Evolutionary conservation across 129 eudicot genomes (phyloP).

Genomic region (Helianthus annuus): HanXRQr2.0-SUNRISE NC_035437.2:167097594-167098093

Average conservation of each 20-base stretch:
- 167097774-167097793: slow-evolving; percentile 47
- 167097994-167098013: slow-evolving; percentile 44
- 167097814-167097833: slow-evolving; percentile 41
- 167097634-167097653: slow-evolving; percentile 50
- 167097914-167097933: slow-evolving; percentile 44
- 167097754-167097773: slow-evolving; percentile 38
- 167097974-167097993: slow-evolving; percentile 41
- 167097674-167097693: slow-evolving; percentile 49
- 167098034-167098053: slow-evolving; percentile 41
- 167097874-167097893: slow-evolving; percentile 62
- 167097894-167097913: slow-evolving; percentile 43
- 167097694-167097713: slow-evolving; percentile 62
- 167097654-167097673: slow-evolving; percentile 33
- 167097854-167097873: slow-evolving; percentile 52
- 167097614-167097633: slow-evolving; percentile 40
- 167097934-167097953: slow-evolving; percentile 55
- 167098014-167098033: slow-evolving; percentile 59
- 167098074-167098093: slow-evolving; percentile 36
- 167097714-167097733: slow-evolving; percentile 89
- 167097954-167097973: slow-evolving; percentile 41
- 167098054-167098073: slow-evolving; percentile 36
- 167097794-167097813: slow-evolving; percentile 55
- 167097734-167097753: slow-evolving; percentile 72
- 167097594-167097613: slow-evolving; percentile 38
- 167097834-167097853: slow-evolving; percentile 45